phyloP scores from a whole-genome alignment of 2,329 filamentous ascomycete species.

The Pseudocercospora fijiensis region DNA sequence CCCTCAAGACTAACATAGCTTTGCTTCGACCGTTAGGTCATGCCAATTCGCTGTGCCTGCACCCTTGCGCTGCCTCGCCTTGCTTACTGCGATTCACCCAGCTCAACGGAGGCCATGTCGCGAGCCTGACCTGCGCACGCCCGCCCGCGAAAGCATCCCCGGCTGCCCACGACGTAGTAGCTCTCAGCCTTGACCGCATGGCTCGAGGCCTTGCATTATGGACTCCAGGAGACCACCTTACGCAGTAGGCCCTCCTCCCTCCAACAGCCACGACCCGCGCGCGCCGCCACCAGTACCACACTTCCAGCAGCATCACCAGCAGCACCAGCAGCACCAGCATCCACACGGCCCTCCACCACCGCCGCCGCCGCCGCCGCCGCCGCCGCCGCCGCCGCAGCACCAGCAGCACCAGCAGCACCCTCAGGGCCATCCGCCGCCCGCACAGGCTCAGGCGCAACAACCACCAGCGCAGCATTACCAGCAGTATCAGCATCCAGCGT shows the following conservation, averaged over 20 bases:
- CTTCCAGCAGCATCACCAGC: constrained; percentile 12
- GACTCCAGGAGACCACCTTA: constrained; percentile 26
- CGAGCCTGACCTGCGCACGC: constrained; percentile 20
- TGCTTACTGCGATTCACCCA: constrained; percentile 18
- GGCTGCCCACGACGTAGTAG: constrained; percentile 23
- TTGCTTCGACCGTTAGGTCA: constrained; percentile 13
- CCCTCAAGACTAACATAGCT: not conserved
- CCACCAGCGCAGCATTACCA: constrained; percentile 14
- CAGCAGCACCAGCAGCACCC: constrained; percentile 17
- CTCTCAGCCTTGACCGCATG: constrained; percentile 28
- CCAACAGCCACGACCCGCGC: constrained; percentile 15
- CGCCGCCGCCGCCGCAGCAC: constrained; percentile 19
- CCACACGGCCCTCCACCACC: constrained; percentile 8
- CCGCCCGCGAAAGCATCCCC: constrained; percentile 26
- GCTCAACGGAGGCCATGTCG: constrained; percentile 16
- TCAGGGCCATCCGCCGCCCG: constrained; percentile 12
- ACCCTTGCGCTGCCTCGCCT: constrained; percentile 13
- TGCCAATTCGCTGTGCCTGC: constrained; percentile 17
- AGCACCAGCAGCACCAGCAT: constrained; percentile 11
- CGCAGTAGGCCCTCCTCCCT: constrained; percentile 16
- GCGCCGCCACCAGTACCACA: constrained; percentile 20
- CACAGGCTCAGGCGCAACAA: constrained; percentile 15
- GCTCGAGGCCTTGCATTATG: constrained; percentile 25
- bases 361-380: constrained; percentile 14
- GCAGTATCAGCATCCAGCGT: constrained; percentile 23